Percentiles rank a stretch among this genome's conserved stretches.
Evolutionary conservation across 768 basidiomycete genomes (phyloP).

Genomic region (Royoungia palumana): DNA sequence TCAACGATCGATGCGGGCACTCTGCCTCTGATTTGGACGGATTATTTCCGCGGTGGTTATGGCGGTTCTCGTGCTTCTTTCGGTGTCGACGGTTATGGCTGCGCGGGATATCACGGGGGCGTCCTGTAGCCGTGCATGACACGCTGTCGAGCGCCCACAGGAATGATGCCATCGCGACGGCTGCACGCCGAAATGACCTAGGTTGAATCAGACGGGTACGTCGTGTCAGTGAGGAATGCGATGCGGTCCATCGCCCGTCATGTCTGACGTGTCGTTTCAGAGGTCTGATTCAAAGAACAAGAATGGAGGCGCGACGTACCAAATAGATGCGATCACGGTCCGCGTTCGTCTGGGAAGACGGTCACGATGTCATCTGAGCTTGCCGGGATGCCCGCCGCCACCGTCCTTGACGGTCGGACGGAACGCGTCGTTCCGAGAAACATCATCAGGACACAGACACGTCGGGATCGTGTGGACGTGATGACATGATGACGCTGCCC

Average conservation of each 20-base stretch:
- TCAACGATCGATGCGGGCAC: constrained; percentile 18
- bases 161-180: background rate
- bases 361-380: constrained; percentile 2
- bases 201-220: background rate
- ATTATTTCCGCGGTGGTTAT: constrained; percentile 25
- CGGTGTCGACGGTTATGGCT: constrained; percentile 1
- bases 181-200: background rate
- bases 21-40: constrained; percentile 1
- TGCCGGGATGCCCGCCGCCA: constrained; percentile 9
- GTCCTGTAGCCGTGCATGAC: constrained; percentile 3
- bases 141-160: background rate
- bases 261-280: constrained; percentile 2
- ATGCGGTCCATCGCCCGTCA: background rate
- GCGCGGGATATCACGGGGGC: constrained; percentile 4
- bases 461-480: constrained; percentile 1
- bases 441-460: background rate
- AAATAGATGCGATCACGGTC: background rate
- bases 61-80: constrained; percentile 11
- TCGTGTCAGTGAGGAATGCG: constrained; percentile 1
- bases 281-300: background rate
- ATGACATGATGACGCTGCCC: constrained; percentile 7
- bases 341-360: constrained; percentile 5
- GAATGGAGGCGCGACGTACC: constrained; percentile 2
- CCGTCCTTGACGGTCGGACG: constrained; percentile 21
- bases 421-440: background rate